Evolutionary conservation across 2,329 filamentous ascomycete species (phyloP).

Genomic region (Blastomyces gilchristii): DNA sequence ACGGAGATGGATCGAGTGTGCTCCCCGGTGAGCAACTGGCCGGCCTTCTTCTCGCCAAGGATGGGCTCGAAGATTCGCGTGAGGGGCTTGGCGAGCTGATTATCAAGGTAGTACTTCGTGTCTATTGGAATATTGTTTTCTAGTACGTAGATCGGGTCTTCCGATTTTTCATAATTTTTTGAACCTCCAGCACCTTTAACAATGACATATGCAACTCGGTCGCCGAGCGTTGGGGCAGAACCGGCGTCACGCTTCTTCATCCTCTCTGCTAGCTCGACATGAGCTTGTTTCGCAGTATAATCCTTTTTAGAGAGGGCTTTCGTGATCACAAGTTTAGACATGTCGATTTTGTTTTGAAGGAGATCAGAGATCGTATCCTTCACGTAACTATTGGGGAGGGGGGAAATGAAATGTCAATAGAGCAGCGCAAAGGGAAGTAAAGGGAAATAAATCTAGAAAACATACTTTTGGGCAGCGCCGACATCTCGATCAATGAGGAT

Average conservation of each 20-base stretch:
- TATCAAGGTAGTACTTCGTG: constrained; percentile 96
- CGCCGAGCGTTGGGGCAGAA: constrained; percentile 82
- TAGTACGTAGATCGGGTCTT: constrained; percentile 92
- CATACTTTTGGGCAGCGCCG: constrained; percentile 84
- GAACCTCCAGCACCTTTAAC: constrained; percentile 79
- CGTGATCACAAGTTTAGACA: constrained; percentile 98
- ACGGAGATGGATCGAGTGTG: constrained; percentile 93
- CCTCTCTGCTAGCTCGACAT: constrained; percentile 86
- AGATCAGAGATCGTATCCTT: constrained; percentile 92
- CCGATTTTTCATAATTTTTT: constrained; percentile 94
- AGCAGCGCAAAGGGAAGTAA: neutral
- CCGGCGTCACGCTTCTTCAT: constrained; percentile 97
- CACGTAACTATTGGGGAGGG: constrained; percentile 58
- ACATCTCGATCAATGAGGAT: constrained; percentile 90
- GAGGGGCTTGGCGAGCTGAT: constrained; percentile 91
- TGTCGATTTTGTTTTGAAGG: constrained; percentile 93
- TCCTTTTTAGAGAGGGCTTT: constrained; percentile 87
- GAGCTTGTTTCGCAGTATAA: constrained; percentile 87
- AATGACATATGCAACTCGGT: constrained; percentile 97
- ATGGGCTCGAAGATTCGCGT: constrained; percentile 97
- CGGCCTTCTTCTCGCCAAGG: constrained; percentile 82
- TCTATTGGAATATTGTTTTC: constrained; percentile 98
- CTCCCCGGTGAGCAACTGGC: constrained; percentile 75
- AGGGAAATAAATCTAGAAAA: constrained; percentile 16
- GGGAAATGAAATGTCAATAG: constrained; percentile 28